Base-by-base conservation (phyloP, 768 basidiomycete genomes). In the Tulasnella sp. region DNA sequence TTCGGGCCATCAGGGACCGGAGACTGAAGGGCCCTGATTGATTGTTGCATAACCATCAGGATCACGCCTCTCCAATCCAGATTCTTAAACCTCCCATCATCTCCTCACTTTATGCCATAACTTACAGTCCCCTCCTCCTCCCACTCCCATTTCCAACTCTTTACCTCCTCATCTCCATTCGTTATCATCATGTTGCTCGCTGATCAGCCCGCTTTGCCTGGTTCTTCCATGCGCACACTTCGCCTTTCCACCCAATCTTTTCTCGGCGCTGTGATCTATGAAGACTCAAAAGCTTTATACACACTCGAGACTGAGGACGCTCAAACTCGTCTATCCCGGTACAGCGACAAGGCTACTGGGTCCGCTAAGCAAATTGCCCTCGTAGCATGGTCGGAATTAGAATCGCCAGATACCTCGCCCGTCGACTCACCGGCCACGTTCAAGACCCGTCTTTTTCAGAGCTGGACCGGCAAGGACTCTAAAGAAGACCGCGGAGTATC, bases 11-110 rank as follows among this genome's bases (percentile, higher is more conserved):
- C n/a, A n/a, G n/a, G n/a, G n/a, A n/a, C n/a, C n/a, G n/a, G n/a
- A n/a, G n/a, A n/a, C n/a, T n/a, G n/a, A n/a, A n/a, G 15, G 15
- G 34, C 34, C 34, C 34, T 38, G 34, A 38, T 15, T 38, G 34
- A 38, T 5, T 38, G 34, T 38, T 38, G 34, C 34, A 38, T 38
- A 38, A 38, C 15, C 15, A 38, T 38, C 34, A 38, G 34, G 15
- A 5, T 15, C 15, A 5, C 5, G 34, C 7, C 5, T 15, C 15
- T 15, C 7, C 5, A 15, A 38, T 38, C 34, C 34, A 5, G 34
- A 38, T 38, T 21, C 73, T 81, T 85, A 69, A 88, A 91, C 73
- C 78, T 83, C 81, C 88, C 53, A 87, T 90, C 72, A 76, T 38
- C 34, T 38, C 34, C 29, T 21, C 43, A 34, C 43, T 44, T 7